Conservation (phyloP, 2,329 filamentous ascomycete species). For the Blastomyces silverae region DNA sequence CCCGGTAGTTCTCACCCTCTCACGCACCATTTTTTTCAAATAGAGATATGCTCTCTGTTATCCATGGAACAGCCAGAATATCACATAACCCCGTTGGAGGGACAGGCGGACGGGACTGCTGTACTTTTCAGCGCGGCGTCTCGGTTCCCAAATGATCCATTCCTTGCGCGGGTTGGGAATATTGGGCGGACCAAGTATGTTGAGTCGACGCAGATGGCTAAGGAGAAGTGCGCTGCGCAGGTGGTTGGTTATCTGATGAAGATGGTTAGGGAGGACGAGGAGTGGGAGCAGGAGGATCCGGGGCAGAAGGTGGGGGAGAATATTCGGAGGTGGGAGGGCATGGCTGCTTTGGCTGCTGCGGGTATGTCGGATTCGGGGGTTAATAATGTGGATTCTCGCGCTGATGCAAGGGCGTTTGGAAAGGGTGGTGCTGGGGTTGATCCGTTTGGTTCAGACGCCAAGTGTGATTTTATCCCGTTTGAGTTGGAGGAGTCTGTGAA, state of each 20-base stretch:
- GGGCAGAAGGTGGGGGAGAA: constrained; percentile 12
- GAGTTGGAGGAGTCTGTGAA: not conserved
- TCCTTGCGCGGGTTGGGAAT: constrained; percentile 28
- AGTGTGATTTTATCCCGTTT: not conserved
- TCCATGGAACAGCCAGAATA: constrained; percentile 23
- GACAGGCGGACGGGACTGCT: constrained; percentile 1
- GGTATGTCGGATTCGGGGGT: not conserved
- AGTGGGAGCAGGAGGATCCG: constrained; percentile 17
- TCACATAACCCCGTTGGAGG: constrained; percentile 18
- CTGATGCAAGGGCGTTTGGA: not conserved
- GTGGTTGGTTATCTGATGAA: constrained; percentile 27
- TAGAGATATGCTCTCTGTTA: constrained; percentile 26
- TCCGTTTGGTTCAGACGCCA: not conserved
- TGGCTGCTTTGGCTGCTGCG: not conserved
- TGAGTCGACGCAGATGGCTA: constrained; percentile 16
- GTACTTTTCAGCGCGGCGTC: constrained; percentile 22
- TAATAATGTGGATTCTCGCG: not conserved
- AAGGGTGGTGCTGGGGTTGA: not conserved
- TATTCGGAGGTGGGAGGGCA: constrained; percentile 6
- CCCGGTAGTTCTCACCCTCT: not conserved
- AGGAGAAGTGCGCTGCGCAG: constrained; percentile 26
- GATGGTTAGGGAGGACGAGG: constrained; percentile 28
- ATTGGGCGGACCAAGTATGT: constrained; percentile 22
- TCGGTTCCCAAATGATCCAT: constrained; percentile 27
- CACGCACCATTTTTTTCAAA: not conserved